Percentiles rank a stretch among this genome's conserved stretches.
Conservation (phyloP, 2,329 filamentous ascomycete genomes). For the Colletotrichum liriopes region DNA sequence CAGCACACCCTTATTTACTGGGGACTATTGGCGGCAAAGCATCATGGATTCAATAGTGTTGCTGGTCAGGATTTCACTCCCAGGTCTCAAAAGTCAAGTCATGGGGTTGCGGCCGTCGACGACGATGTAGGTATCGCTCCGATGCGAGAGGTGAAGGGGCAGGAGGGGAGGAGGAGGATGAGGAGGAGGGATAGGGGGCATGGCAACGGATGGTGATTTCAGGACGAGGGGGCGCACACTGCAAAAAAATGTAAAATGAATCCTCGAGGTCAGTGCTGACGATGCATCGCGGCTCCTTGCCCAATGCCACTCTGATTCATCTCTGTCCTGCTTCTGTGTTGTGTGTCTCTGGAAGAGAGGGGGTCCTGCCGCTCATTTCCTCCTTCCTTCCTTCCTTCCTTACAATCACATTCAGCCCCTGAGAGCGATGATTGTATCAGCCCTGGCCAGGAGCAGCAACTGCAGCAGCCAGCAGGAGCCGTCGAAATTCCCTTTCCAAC, state of each 20-base stretch:
- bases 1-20: not conserved
- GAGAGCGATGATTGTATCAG: not conserved
- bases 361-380: not conserved
- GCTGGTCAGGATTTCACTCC: not conserved
- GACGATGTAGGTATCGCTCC: not conserved
- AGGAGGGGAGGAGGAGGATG: not conserved
- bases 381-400: not conserved
- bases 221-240: not conserved
- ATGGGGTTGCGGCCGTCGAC: not conserved
- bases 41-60: conserved; percentile 1
- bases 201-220: not conserved
- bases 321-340: not conserved
- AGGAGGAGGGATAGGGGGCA: not conserved
- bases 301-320: not conserved
- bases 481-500: conserved; percentile 6
- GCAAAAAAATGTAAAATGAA: conserved; percentile 10
- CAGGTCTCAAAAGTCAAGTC: not conserved
- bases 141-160: not conserved
- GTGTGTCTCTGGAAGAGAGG: not conserved
- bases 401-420: not conserved
- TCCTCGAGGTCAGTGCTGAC: conserved; percentile 27
- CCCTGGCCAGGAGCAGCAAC: conserved; percentile 1
- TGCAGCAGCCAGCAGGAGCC: not conserved
- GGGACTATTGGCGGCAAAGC: not conserved
- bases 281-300: conserved; percentile 9